Evolutionary conservation across 345 rosid species (phyloP), one percentile per base, ranked within the genome.

Genomic region (Dipteronia sinensis): DNA sequence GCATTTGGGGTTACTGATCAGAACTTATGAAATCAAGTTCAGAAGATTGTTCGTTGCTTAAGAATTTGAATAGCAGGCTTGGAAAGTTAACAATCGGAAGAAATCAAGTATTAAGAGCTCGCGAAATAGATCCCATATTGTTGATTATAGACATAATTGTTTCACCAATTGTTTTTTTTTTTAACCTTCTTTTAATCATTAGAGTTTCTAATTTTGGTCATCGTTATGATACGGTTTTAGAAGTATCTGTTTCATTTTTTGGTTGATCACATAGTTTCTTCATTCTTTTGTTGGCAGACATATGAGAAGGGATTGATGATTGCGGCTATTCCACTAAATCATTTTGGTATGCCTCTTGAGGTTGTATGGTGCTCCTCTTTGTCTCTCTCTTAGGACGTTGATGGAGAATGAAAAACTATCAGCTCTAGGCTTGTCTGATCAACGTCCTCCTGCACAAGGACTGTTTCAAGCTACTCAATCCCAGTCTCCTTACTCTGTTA

Each of bases 301-400:
- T 95, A 93, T 85, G 98, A 93, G 90, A 93, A 92, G 85, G 99
- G 99, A 25, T 82, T 91, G 88, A 95, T 96, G 99, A 94, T 96
- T 83, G 99, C 98, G 2, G 99, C 94, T 27, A 96, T 96, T 84
- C 99, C 40, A 93, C 93, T 85, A 96, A 98, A 77, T 96, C 97
- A 79, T 92, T 83, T 87, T 96, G 82, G 97, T 97, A 17, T 96
- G 97, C 82, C 97, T 85, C 81, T 55, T 29, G 82, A 90, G 81
- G 90, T 86, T 19, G 34, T 69, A 58, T 34, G 65, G n/a, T 65
- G 70, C 89, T 73, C 86, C 97, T 53, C 89, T 71, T 61, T 27
- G 65, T 75, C 85, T 86, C 58, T 79, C 94, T 76, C 70, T 92
- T 73, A 85, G 86, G 70, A 56, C 93, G 58, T 81, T 90, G 82